Evolutionary conservation across 108 stramenopile species (phyloP).

Genomic region (Skeletonema tropicum): DNA sequence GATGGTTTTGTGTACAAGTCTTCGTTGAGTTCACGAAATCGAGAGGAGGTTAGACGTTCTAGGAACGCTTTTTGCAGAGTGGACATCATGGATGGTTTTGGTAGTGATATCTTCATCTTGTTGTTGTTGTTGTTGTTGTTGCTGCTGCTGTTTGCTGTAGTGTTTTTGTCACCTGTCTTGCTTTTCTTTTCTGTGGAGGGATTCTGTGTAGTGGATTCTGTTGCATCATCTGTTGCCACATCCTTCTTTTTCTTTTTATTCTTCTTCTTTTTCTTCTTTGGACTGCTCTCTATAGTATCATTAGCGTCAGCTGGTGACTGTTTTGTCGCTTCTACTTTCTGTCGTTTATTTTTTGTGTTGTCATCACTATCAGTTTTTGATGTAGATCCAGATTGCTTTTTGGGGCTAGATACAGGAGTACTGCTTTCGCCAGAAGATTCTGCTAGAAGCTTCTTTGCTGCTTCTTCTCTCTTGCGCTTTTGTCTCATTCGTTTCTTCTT

Average conservation of each 20-base stretch:
- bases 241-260: conserved; percentile 13
- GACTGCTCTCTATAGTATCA: not conserved
- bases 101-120: conserved; percentile 31
- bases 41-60: conserved; percentile 87
- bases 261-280: conserved; percentile 19
- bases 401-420: not conserved
- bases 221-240: not conserved
- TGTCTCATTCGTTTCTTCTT: conserved; percentile 47
- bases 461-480: conserved; percentile 45
- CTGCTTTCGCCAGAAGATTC: not conserved
- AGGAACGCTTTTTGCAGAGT: conserved; percentile 68
- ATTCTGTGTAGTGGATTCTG: not conserved
- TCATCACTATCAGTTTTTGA: not conserved
- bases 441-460: conserved; percentile 10
- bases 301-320: not conserved
- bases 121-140: conserved; percentile 12
- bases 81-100: conserved; percentile 40
- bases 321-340: not conserved
- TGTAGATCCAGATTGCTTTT: not conserved
- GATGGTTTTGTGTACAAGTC: conserved; percentile 94
- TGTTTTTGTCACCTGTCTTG: not conserved
- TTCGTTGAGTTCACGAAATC: conserved; percentile 98
- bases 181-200: not conserved
- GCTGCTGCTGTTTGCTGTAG: not conserved
- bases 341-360: not conserved